Evolutionary conservation across 2,329 filamentous ascomycete genomes (phyloP), one percentile per base, ranked within the genome.

Genomic region (Scedosporium minutisporum): DNA sequence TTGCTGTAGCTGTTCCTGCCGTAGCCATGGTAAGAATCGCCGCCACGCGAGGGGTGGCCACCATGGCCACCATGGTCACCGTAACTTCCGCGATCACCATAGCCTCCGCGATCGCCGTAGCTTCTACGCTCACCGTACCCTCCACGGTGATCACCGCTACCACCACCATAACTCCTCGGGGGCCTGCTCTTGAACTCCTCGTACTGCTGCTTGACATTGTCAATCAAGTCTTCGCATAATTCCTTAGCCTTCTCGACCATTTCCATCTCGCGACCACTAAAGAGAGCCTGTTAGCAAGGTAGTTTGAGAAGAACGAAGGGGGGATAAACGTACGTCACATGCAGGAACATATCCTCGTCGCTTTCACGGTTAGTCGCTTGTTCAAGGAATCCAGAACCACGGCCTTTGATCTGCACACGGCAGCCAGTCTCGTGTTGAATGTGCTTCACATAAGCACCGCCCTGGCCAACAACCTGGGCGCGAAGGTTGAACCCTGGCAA

Each of bases 341-440:
- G 93, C 57, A 99, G 82, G 71, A 92, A 97, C 92, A 99, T 97
- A 2, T 91, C 86, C 72, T 97, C 93, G 58, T 99, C 93, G 67
- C 91, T 96, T 76, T 99, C 95, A 51, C 81, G 84, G 66, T 90
- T 90, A n/a, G 92, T 96, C 38, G 88, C 86, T 57, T 88, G 86
- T 73, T 99, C 95, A 71, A 96, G 87, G 72, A 96, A 99, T 14
- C 95, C 95, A 61, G 93, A 97, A 46, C 93, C 93, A 66, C 90
- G 91, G 18, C 95, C 95, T 74, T 99, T 99, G 78, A 99, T 99
- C 74, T 99, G 95, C 27, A 99, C 95, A 68, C 93, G 90, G 74
- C 95, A 97, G 65, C 90, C 85, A 14, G 95, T 97, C 75, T 96
- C 92, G 72, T 93, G 87, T 76, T 97, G 95, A 67, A 99, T 97